Evolutionary conservation across 2,329 filamentous ascomycete species (phyloP).

Genomic region (Penicillium sp.): DNA sequence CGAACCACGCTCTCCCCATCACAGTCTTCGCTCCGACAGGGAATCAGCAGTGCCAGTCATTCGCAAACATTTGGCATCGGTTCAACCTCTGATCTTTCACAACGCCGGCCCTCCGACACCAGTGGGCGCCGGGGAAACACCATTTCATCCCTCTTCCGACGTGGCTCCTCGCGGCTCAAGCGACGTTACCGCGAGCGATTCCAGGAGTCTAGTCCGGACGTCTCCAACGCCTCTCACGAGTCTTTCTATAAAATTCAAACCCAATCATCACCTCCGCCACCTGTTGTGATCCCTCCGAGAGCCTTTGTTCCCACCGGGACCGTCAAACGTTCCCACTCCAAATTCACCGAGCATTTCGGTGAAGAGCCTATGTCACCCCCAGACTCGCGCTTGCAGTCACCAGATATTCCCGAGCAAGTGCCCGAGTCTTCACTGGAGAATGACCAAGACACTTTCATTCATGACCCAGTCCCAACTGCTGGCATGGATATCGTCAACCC

Average conservation of each 20-base stretch:
- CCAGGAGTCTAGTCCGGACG: conserved; percentile 65
- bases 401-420: conserved; percentile 55
- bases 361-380: conserved; percentile 84
- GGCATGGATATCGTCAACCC: conserved; percentile 31
- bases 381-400: conserved; percentile 75
- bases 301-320: conserved; percentile 52
- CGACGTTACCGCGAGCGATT: conserved; percentile 51
- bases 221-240: conserved; percentile 86
- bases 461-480: conserved; percentile 26
- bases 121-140: conserved; percentile 48
- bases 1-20: conserved; percentile 34
- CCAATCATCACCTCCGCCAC: conserved; percentile 47
- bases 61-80: conserved; percentile 53
- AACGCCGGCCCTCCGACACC: conserved; percentile 56
- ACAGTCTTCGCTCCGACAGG: conserved; percentile 47
- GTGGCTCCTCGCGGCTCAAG: conserved; percentile 57
- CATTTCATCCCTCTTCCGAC: conserved; percentile 74
- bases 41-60: conserved; percentile 50
- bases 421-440: conserved; percentile 23
- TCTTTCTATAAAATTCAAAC: conserved; percentile 65
- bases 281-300: conserved; percentile 37
- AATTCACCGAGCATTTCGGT: conserved; percentile 87
- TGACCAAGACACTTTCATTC: conserved; percentile 21
- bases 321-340: conserved; percentile 79
- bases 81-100: conserved; percentile 52